Percentiles rank a stretch among this genome's conserved stretches.
Evolutionary conservation across 257 asterid species (phyloP).

Genomic region (Solanum phureja): DNA sequence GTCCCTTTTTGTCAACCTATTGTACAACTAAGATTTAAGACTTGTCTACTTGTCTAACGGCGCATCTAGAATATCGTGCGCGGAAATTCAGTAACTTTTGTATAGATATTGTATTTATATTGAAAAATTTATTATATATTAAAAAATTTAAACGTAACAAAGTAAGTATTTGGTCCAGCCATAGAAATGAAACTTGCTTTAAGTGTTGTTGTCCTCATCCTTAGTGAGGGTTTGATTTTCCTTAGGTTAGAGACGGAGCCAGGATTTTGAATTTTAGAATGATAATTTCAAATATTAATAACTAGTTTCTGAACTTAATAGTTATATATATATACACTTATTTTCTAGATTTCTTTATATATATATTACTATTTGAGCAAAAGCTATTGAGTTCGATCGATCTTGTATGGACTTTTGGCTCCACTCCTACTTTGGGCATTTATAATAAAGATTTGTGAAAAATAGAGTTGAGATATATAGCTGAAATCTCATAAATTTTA

Average conservation of each 20-base stretch:
- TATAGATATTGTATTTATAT: neutral
- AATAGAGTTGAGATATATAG: too few relatives aligned
- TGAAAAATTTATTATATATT: too few relatives aligned
- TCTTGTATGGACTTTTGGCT: fast-evolving
- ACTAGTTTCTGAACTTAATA: too few relatives aligned
- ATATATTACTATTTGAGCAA: too few relatives aligned
- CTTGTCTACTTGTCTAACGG: neutral
- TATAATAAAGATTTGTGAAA: neutral
- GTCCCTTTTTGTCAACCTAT: neutral
- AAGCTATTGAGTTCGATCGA: too few relatives aligned
- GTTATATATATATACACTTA: too few relatives aligned
- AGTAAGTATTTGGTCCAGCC: neutral
- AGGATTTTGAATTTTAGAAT: too few relatives aligned
- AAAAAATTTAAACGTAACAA: too few relatives aligned
- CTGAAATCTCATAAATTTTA: neutral
- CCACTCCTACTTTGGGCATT: neutral
- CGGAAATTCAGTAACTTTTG: fast-evolving
- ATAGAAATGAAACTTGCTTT: neutral
- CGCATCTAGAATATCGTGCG: fast-evolving
- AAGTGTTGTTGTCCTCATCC: neutral
- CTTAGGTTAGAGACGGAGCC: fast-evolving
- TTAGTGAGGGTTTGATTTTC: neutral
- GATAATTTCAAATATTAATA: too few relatives aligned
- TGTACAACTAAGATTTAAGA: neutral
- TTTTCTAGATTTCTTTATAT: fast-evolving